Percentiles rank a stretch among this genome's conserved stretches.
These are phyloP conservation scores for Hypoxylon sp. DNA, from an alignment of 2,329 filamentous ascomycete genomes.

Conservation along the genomic window DNA sequence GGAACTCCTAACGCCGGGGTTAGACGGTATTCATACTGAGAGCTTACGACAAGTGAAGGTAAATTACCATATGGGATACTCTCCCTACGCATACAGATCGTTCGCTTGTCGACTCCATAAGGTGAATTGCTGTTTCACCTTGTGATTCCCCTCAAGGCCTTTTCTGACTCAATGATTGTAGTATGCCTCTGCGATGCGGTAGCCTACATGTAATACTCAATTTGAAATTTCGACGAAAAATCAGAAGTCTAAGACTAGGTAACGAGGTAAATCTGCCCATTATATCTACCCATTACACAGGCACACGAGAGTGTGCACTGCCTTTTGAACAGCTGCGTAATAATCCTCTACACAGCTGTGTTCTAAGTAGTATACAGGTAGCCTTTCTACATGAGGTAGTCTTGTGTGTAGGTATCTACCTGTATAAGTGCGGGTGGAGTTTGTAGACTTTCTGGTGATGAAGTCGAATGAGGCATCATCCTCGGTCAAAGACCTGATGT, in stretches of 20 bases:
- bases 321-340: background rate
- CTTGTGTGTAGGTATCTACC: background rate
- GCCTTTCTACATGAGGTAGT: background rate
- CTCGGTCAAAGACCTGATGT: background rate
- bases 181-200: background rate
- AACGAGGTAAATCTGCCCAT: background rate
- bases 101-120: conserved; percentile 1
- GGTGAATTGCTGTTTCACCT: background rate
- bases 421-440: background rate
- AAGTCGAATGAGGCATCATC: too few relatives aligned
- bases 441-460: background rate
- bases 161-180: background rate
- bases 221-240: background rate
- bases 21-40: background rate
- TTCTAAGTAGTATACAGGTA: background rate
- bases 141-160: background rate
- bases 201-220: background rate
- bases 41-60: background rate
- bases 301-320: conserved; percentile 4
- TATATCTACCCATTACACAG: background rate
- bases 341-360: background rate
- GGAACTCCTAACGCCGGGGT: background rate
- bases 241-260: background rate
- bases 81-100: too few relatives aligned
- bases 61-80: background rate